Base-by-base conservation (phyloP, 202 grass and related monocot genomes). In the Panicum virgatum region DNA sequence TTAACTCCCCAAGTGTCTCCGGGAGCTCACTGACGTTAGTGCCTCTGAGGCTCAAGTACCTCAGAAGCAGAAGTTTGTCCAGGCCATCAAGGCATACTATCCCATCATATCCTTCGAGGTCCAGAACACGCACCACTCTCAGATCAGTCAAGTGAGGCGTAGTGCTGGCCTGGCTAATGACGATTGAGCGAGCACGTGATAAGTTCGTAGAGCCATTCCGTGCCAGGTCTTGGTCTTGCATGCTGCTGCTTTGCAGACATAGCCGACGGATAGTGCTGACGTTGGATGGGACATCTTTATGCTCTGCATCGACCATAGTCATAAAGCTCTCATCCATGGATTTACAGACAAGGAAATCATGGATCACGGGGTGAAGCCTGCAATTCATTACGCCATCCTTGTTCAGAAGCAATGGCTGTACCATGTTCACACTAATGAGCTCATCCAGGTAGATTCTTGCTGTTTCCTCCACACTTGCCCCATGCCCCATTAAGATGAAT, bases 1-100 rank as follows among this genome's bases (percentile, higher is more conserved):
- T 1, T 58, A 87, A 38, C 16, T 69, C 6, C 60, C 27, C 19
- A 3, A 87, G 62, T 46, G 69, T 0, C 0, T 16, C 15, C 1
- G 78, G 85, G 14, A 87, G 70, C 19, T 39, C 15, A 18, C 25
- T 77, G 56, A 82, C 19, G 9, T 6, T 15, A 16, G 58, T 61
- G 58, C 58, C 58, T 61, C 12, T 61, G 58, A 61, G 26, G 26
- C 58, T 4, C 58, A 4, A 6, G 20, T 69, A 53, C 9, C 2
- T 27, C 6, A 87, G 34, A 2, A 69, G 9, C 0, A 30, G 36
- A 19, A 83, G 34, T 7, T 79, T 73, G 54, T 0, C 0, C 0
- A 67, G 1, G 2, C 5, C 10, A 3, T 67, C 20, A 7, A 67
- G 20, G 12, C 9, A 13, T 67, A 23, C 20, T 5, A 18, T 1